Base-by-base conservation (phyloP, 1,284 basidiomycete genomes). In the Termitomyces sp. region DNA sequence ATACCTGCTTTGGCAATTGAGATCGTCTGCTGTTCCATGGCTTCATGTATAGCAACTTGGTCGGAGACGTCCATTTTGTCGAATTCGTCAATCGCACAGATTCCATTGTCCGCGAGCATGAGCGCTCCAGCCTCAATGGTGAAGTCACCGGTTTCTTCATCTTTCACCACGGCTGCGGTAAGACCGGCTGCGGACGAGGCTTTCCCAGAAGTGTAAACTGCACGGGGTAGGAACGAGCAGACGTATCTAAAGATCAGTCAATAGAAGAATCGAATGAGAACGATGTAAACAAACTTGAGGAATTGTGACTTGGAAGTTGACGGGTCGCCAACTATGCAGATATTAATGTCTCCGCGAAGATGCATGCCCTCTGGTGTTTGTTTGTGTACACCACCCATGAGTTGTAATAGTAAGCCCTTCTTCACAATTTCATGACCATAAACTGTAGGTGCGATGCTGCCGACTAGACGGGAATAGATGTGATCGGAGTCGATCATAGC, bases 1-100 rank as follows among this genome's bases (percentile, higher is more conserved):
- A 99, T 98, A 57, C 97, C 97, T 2, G 97, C 97, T 70, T 99
- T 99, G 49, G 97, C 97, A 61, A 99, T 98, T 33, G 94, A 97
- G 64, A 99, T 98, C 1, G 96, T 99, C 75, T 99, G 96, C 73
- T 99, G 96, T 83, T 99, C 96, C 96, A 99, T 99, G 1, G 97
- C 95, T 79, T 99, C 96, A 79, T 99, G 97, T 62, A 99, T 99
- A 33, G 97, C 97, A 40, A 99, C 94, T 69, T 99, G 97, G 70
- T 99, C 97, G 2, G 92, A 86, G 44, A 98, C 83, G 69, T 99
- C 96, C 97, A 99, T 99, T 75, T 99, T 99, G 81, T 99, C 96
- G 68, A 99, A 99, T 71, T 99, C 97, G 75, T 99, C 97, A 64
- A 99, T 99, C 13, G 96, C 95, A 66, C 97, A 99, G 68, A 99